Conservation (phyloP, 192 early-diverging fungal genomes). For the Mortierella hygrophila region DNA sequence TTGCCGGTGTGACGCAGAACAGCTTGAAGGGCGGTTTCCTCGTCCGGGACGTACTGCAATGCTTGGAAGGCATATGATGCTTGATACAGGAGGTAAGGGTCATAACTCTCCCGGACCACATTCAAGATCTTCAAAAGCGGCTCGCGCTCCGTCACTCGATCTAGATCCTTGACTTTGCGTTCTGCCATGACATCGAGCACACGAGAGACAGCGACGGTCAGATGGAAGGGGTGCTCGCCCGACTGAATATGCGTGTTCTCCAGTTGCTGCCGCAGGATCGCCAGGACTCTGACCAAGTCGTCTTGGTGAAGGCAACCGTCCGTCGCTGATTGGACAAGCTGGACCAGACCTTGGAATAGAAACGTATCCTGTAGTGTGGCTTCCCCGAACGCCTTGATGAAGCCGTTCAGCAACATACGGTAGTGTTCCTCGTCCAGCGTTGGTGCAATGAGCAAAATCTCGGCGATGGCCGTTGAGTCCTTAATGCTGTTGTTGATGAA, state of each 20-base stretch:
- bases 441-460: conserved; percentile 9
- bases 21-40: conserved; percentile 6
- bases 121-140: conserved; percentile 1
- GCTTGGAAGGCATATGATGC: conserved; percentile 21
- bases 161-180: background rate
- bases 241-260: background rate
- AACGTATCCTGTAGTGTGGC: background rate
- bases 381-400: background rate
- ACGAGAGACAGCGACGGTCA: conserved; percentile 10
- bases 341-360: conserved; percentile 2
- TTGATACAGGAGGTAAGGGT: conserved; percentile 13
- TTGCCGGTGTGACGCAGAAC: background rate
- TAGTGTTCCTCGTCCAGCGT: conserved; percentile 5
- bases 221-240: background rate
- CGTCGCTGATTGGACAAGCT: background rate
- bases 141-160: conserved; percentile 1
- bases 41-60: conserved; percentile 16
- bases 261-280: background rate
- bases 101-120: background rate
- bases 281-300: conserved; percentile 7
- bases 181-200: conserved; percentile 21
- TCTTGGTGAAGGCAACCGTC: background rate
- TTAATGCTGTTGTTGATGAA: conserved; percentile 14
- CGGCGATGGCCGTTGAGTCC: conserved; percentile 1
- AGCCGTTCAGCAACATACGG: background rate